phyloP scores from a whole-genome alignment of 2,329 filamentous ascomycete species.

The Claviceps spartinae region DNA sequence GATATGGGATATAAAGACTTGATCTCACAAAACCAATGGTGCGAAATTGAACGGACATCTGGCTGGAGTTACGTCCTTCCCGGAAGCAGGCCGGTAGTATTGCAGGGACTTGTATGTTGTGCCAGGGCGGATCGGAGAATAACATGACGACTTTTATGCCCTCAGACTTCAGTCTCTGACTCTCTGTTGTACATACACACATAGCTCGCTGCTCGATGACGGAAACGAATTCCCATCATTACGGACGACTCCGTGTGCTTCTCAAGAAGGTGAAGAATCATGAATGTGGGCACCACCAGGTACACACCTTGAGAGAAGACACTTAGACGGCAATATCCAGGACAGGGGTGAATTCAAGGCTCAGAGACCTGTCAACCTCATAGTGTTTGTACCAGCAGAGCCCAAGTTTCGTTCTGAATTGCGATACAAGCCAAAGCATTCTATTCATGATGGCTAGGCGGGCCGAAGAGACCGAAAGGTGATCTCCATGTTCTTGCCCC shows the following conservation, averaged over 20 bases:
- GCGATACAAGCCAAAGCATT: neutral
- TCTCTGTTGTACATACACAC: neutral
- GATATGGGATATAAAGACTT: constrained; percentile 1
- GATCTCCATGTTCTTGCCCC: neutral
- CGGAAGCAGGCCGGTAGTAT: constrained; percentile 4
- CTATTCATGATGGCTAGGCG: neutral
- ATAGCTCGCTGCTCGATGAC: neutral
- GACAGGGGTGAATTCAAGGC: constrained; percentile 2
- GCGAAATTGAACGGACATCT: neutral
- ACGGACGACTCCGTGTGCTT: neutral
- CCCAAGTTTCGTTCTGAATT: neutral
- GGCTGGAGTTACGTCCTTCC: neutral
- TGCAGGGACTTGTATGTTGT: constrained; percentile 1
- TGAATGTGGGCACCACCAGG: neutral
- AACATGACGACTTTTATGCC: constrained; percentile 7
- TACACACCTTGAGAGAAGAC: constrained; percentile 1
- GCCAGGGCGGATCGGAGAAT: constrained; percentile 6
- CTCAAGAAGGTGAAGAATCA: neutral
- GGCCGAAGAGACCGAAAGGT: neutral
- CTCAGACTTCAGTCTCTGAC: neutral
- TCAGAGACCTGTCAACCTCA: neutral
- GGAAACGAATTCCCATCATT: constrained; percentile 1
- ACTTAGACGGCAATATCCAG: constrained; percentile 6
- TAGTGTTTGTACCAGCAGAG: neutral
- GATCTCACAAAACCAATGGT: neutral